These are phyloP conservation scores for Tulasnella sp. DNA, from an alignment of 768 basidiomycete species.

Conservation along the genomic window DNA sequence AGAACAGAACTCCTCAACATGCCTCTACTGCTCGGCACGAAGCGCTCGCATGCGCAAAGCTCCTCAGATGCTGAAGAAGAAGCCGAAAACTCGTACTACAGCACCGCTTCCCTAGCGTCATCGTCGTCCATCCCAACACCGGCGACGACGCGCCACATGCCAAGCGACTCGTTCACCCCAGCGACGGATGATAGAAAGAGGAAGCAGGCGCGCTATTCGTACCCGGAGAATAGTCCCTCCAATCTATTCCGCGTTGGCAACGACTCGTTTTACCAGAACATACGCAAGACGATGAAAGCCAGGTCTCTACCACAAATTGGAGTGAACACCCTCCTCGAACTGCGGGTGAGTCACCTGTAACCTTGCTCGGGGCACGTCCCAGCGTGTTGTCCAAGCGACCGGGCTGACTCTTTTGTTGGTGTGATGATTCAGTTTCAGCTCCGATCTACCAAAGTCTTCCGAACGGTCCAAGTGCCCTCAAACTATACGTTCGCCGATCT, in stretches of 20 bases:
- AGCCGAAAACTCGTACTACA: not conserved
- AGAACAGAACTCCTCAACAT: not conserved
- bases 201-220: constrained; percentile 23
- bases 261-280: not conserved
- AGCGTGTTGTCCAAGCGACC: not conserved
- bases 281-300: not conserved
- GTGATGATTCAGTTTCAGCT: constrained; percentile 11
- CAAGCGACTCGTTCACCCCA: constrained; percentile 16
- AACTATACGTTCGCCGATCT: constrained; percentile 21
- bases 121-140: constrained; percentile 19
- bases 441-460: constrained; percentile 21
- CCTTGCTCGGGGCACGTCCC: not conserved
- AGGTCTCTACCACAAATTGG: constrained; percentile 1
- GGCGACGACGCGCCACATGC: not conserved
- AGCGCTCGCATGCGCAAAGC: constrained; percentile 17
- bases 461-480: constrained; percentile 20
- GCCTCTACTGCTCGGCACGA: constrained; percentile 23
- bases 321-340: constrained; percentile 23
- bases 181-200: constrained; percentile 19
- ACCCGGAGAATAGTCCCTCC: constrained; percentile 21
- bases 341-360: constrained; percentile 16
- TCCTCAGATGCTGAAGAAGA: constrained; percentile 23
- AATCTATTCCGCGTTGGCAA: constrained; percentile 26
- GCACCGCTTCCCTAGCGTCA: constrained; percentile 4
- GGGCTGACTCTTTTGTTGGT: not conserved